Conservation (phyloP, 2,329 filamentous ascomycete genomes). For the Penicillium janthinellum region DNA sequence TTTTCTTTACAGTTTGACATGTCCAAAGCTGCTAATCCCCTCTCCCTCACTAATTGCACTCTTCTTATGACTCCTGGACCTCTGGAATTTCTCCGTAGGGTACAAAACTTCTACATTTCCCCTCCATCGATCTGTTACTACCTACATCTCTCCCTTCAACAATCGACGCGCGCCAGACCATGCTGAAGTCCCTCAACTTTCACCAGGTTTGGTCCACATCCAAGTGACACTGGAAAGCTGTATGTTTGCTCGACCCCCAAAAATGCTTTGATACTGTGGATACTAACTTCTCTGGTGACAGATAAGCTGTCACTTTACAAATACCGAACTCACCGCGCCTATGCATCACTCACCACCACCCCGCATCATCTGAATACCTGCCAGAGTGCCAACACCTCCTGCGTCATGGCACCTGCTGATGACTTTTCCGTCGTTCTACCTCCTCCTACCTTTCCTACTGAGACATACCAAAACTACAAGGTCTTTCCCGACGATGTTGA, state of each 20-base stretch:
- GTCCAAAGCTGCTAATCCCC: not conserved
- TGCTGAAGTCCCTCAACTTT: slow-evolving; percentile 2
- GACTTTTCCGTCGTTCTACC: slow-evolving; percentile 23
- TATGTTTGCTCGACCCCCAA: not conserved
- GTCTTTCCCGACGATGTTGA: slow-evolving; percentile 23
- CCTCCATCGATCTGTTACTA: not conserved
- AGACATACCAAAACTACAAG: slow-evolving; percentile 18
- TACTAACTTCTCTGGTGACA: not conserved
- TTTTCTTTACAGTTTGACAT: not conserved
- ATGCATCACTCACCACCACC: not conserved
- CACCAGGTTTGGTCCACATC: not conserved
- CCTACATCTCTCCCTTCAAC: not conserved
- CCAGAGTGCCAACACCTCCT: not conserved
- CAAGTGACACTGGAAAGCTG: not conserved
- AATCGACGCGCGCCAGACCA: not conserved
- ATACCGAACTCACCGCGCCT: not conserved
- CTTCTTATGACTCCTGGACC: not conserved
- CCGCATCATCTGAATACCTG: not conserved
- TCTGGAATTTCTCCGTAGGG: not conserved
- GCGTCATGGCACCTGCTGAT: not conserved
- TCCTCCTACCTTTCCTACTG: slow-evolving; percentile 19
- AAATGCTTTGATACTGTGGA: no score
- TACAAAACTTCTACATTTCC: no score
- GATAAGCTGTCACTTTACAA: not conserved
- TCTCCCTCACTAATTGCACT: not conserved